Percentiles rank a stretch among this genome's conserved stretches.
Evolutionary conservation across 345 rosid species (phyloP).

Genomic region (Corymbia maculata): DNA sequence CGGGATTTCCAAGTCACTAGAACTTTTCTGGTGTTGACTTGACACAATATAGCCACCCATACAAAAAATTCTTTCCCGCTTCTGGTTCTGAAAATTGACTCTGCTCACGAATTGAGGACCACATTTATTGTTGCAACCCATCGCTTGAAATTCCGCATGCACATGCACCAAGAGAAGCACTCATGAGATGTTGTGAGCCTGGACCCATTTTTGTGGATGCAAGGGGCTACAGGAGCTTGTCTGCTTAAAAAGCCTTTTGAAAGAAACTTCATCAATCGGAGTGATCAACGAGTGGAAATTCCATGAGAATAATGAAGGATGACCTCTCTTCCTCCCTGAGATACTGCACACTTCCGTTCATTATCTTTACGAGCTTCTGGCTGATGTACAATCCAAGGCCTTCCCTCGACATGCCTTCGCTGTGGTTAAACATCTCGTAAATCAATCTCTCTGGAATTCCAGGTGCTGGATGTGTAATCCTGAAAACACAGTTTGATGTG

Average conservation of each 20-base stretch:
- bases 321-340: slow-evolving; percentile 64
- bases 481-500: neutral
- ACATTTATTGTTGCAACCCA: neutral
- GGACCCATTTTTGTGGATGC: neutral
- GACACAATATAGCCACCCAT: neutral
- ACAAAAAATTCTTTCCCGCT: neutral
- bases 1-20: neutral
- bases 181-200: neutral
- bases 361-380: slow-evolving; percentile 68
- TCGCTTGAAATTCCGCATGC: neutral
- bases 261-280: neutral
- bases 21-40: neutral
- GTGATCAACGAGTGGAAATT: slow-evolving; percentile 39
- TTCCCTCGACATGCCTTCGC: slow-evolving; percentile 54
- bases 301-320: slow-evolving; percentile 53
- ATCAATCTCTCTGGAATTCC: slow-evolving; percentile 67
- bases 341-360: slow-evolving; percentile 75
- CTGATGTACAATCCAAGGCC: slow-evolving; percentile 67
- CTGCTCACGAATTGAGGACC: neutral
- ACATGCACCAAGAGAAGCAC: neutral
- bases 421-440: slow-evolving; percentile 59
- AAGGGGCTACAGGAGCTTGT: neutral
- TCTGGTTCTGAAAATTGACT: neutral
- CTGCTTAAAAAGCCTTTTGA: neutral
- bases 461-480: slow-evolving; percentile 74